phyloP scores from a whole-genome alignment of 1,139 yeast species.

The Yamadazyma dendronema region DNA sequence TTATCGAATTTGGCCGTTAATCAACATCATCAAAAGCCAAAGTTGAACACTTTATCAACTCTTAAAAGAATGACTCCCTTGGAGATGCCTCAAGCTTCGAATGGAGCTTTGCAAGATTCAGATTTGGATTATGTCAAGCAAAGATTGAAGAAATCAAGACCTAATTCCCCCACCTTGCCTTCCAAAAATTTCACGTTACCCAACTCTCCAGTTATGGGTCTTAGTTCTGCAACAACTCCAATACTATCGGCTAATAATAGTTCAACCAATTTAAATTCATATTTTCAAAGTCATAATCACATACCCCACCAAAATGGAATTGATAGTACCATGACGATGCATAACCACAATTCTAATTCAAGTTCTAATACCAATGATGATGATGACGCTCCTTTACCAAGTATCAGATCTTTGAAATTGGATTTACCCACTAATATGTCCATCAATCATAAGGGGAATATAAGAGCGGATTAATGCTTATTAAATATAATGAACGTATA shows the following conservation, averaged over 20 bases:
- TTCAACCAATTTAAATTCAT: slow-evolving; percentile 38
- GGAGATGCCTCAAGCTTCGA: slow-evolving; percentile 19
- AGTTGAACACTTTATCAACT: slow-evolving; percentile 40
- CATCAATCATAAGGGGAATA: slow-evolving; percentile 15
- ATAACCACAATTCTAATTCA: slow-evolving; percentile 1
- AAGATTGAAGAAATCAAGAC: slow-evolving; percentile 67
- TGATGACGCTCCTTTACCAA: slow-evolving; percentile 32
- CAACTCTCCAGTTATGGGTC: slow-evolving; percentile 56
- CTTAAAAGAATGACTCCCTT: slow-evolving; percentile 57
- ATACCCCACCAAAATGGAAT: slow-evolving; percentile 1
- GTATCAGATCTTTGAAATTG: slow-evolving; percentile 49
- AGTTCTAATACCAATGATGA: slow-evolving; percentile 6
- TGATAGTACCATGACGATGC: slow-evolving; percentile 1
- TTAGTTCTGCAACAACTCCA: slow-evolving; percentile 44
- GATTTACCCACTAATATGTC: slow-evolving; percentile 45
- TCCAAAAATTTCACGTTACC: slow-evolving; percentile 49
- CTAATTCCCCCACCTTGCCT: slow-evolving; percentile 51
- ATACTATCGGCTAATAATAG: slow-evolving; percentile 44
- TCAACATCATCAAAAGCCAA: slow-evolving; percentile 26
- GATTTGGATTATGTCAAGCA: slow-evolving; percentile 49
- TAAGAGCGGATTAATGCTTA: not conserved
- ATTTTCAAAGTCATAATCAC: slow-evolving; percentile 12
- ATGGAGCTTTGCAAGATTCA: slow-evolving; percentile 38
- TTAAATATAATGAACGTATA: not conserved
- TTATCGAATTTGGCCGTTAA: slow-evolving; percentile 28